Base-by-base conservation (phyloP, 2,329 filamentous ascomycete species). In the Fusarium dimerum region DNA sequence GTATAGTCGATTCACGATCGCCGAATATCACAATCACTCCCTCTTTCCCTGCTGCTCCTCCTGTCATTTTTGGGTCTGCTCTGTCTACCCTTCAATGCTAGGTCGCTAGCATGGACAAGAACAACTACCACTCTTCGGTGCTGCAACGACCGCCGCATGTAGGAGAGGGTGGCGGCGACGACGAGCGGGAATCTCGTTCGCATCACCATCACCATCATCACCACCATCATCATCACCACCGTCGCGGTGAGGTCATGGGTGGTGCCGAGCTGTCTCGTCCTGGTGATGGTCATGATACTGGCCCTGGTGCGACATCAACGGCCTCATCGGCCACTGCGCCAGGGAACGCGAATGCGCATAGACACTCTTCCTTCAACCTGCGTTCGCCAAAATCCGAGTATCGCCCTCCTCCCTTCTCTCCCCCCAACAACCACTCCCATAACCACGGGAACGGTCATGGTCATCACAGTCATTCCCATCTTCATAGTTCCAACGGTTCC, bases 51-150 rank as follows among this genome's bases (percentile, higher is more conserved):
- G 26, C 20, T 43, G 47, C 44, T 39, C 43, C 45, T 50, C 48
- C 50, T 51, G 20, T 26, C 20, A 51, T 32, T 48, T 16, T 32
- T 48, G 41, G 20, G 41, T 49, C 29, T 55, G 47, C 47, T 50
- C 51, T 48, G 52, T 48, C 55, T 48, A 56, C 48, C 40, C 51
- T 41, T 50, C 40, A 52, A 57, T 57, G 51, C 57, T 61, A 60
- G 45, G 48, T 43, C 40, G 51, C 48, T 64, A 65, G 50, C 54
- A 79, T 79, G 76, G 76, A 79, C 51, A 72, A 63, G 52, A 64
- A 71, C 59, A 73, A 73, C 63, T 81, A 79, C 60, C 76, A 71
- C 59, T 78, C 78, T 56, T 79, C 76, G 45, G 76, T 80, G 64
- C 70, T 80, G 68, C 77, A 77, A 63, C 75, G 71, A 56, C 75